These are phyloP conservation scores for Nannochloropsis gaditana DNA, from an alignment of 108 stramenopile species.

Conservation along the genomic window DNA sequence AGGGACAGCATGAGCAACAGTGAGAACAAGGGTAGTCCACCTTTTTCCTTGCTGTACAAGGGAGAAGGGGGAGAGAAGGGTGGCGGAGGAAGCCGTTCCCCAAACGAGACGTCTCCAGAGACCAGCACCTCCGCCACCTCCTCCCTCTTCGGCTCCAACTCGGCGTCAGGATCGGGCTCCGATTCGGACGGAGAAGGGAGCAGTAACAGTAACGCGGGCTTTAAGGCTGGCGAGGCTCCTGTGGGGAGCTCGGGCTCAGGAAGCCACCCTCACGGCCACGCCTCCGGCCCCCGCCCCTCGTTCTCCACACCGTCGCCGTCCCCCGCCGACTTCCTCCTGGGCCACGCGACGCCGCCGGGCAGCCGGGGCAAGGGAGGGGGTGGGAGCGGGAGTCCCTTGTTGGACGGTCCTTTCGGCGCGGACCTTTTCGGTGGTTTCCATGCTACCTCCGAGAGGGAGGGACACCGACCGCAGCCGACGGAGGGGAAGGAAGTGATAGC, in stretches of 20 bases:
- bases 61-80: neutral
- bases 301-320: neutral
- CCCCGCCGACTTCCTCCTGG: neutral
- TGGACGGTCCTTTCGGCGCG: neutral
- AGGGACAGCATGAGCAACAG: neutral
- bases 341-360: neutral
- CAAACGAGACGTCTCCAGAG: neutral
- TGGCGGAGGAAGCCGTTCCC: neutral
- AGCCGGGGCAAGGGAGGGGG: neutral
- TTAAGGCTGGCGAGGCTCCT: too few relatives aligned
- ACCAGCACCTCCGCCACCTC: constrained; percentile 11
- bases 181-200: neutral
- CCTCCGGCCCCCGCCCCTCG: neutral
- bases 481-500: neutral
- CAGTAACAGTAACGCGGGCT: neutral
- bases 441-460: neutral
- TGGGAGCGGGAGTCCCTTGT: neutral
- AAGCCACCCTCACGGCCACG: too few relatives aligned
- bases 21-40: neutral
- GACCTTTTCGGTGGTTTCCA: neutral
- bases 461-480: neutral
- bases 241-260: too few relatives aligned
- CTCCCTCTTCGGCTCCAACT: constrained; percentile 3
- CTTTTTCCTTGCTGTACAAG: neutral
- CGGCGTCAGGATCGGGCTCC: neutral